A percentile compares a stretch with the other conserved stretches of the same genome.
phyloP scores from a whole-genome alignment of 345 rosid genomes.

The Eutrema heterophyllum region DNA sequence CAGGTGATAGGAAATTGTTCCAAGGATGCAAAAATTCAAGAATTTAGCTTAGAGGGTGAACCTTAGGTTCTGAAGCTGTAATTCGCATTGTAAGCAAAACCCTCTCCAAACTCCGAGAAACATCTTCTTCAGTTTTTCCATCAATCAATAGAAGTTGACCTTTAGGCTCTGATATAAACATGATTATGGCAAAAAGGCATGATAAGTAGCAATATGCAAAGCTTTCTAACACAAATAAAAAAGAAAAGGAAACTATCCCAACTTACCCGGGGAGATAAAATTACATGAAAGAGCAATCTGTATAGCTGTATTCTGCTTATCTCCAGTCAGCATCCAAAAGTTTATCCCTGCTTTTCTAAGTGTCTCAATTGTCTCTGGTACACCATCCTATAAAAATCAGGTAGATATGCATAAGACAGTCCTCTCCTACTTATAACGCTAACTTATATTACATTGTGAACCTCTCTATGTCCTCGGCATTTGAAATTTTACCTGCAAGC shows the following conservation, averaged over 20 bases:
- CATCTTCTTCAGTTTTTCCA: conserved; percentile 92
- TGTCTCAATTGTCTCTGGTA: conserved; percentile 88
- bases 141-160: conserved; percentile 93
- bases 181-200: background rate
- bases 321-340: conserved; percentile 99
- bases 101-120: conserved; percentile 81
- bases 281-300: conserved; percentile 99
- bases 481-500: conserved; percentile 62
- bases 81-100: conserved; percentile 94
- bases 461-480: conserved; percentile 13
- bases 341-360: conserved; percentile 95
- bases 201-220: conserved; percentile 14
- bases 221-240: background rate
- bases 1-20: background rate
- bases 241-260: conserved; percentile 9
- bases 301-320: conserved; percentile 93
- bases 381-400: conserved; percentile 69
- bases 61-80: conserved; percentile 94
- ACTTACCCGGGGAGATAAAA: conserved; percentile 88
- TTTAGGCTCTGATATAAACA: conserved; percentile 66
- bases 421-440: background rate
- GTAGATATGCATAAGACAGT: conserved; percentile 4
- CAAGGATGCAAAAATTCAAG: conserved; percentile 3
- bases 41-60: conserved; percentile 30
- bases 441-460: background rate